Percentiles rank a stretch among this genome's conserved stretches.
Conservation (phyloP, 345 rosid species). For the Eucalyptus melliodora region DNA sequence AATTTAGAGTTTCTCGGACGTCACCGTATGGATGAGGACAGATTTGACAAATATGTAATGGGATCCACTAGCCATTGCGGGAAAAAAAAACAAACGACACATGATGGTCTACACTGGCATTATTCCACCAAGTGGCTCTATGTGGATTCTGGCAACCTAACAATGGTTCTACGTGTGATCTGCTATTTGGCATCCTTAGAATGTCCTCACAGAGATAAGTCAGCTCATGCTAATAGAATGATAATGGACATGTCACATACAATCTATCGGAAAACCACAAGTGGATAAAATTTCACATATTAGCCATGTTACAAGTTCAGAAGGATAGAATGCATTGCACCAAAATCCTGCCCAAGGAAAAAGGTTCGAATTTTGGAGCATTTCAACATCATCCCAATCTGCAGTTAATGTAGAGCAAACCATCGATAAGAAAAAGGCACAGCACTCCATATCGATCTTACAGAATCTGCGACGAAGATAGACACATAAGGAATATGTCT, state of each 20-base stretch:
- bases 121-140: neutral
- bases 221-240: neutral
- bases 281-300: neutral
- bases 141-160: neutral
- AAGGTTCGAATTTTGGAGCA: neutral
- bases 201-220: neutral
- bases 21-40: neutral
- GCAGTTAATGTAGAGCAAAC: neutral
- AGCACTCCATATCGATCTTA: slow-evolving; percentile 6
- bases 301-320: neutral
- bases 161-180: neutral
- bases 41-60: neutral
- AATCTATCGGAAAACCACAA: neutral
- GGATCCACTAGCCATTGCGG: neutral
- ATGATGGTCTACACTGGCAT: neutral
- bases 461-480: slow-evolving; percentile 91
- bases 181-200: neutral
- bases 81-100: neutral
- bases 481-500: slow-evolving; percentile 91
- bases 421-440: neutral
- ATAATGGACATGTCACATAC: neutral
- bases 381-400: neutral
- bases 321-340: neutral
- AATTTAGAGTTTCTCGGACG: neutral
- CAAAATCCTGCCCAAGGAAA: neutral